These are phyloP conservation scores for Angomonas ambiguus DNA, from an alignment of 208 protist species.

Conservation along the genomic window DNA sequence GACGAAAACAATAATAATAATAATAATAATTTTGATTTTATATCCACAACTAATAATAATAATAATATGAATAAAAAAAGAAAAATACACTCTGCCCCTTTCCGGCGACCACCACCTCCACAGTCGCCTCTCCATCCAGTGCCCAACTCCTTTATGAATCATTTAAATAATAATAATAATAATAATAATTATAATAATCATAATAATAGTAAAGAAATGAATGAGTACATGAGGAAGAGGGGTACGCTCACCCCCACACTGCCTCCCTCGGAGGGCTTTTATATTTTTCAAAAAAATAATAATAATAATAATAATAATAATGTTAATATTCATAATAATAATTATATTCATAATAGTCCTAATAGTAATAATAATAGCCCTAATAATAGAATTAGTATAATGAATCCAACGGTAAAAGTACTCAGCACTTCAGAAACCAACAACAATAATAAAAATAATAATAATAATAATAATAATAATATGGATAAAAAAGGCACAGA, in stretches of 20 bases:
- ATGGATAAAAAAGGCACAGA: too few species aligned
- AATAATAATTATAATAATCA: not conserved
- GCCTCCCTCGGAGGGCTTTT: not conserved
- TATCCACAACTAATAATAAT: too few species aligned
- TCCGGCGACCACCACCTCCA: not conserved
- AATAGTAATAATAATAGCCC: not conserved
- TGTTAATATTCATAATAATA: conserved; percentile 8
- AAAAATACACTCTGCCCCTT: not conserved
- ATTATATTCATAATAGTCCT: not conserved
- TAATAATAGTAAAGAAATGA: not conserved
- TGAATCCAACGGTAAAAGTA: too few species aligned
- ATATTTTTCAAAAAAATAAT: conserved; percentile 2
- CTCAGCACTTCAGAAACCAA: too few species aligned
- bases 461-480: too few species aligned
- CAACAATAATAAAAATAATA: too few species aligned
- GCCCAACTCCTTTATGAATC: too few species aligned
- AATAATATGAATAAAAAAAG: conserved; percentile 4
- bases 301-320: conserved; percentile 8
- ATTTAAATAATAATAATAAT: conserved; percentile 5
- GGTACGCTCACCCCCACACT: not conserved
- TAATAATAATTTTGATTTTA: too few species aligned
- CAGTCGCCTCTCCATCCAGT: not conserved
- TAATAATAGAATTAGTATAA: not conserved
- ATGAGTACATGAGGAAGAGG: not conserved
- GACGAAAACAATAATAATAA: not conserved